phyloP scores from a whole-genome alignment of 257 asterid genomes.

The Salvia miltiorrhiza region DNA sequence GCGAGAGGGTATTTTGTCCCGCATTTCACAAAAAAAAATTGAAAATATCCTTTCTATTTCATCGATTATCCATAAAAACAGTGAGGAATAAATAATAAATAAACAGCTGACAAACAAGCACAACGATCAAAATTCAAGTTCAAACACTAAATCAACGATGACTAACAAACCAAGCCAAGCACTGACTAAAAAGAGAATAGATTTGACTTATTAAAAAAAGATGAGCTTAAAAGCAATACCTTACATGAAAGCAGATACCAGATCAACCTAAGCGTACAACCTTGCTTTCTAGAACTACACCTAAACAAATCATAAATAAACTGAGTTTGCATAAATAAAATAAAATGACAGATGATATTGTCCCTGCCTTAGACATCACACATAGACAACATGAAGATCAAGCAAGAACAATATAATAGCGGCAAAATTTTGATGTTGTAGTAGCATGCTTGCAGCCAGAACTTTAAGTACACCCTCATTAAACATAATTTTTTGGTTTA shows the following conservation, averaged over 20 bases:
- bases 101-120: too few species aligned
- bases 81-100: too few species aligned
- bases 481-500: background rate
- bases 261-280: background rate
- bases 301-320: conserved; percentile 4
- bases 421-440: background rate
- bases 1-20: too few species aligned
- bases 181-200: too few species aligned
- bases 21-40: too few species aligned
- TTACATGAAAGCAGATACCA: background rate
- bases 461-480: background rate
- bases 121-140: too few species aligned
- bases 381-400: background rate
- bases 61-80: too few species aligned
- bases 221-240: background rate
- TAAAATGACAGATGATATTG: background rate
- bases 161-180: too few species aligned
- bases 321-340: conserved; percentile 4
- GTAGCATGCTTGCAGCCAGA: conserved; percentile 12
- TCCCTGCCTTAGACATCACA: background rate
- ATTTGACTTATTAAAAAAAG: background rate
- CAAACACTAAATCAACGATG: too few species aligned
- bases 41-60: too few species aligned
- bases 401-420: background rate
- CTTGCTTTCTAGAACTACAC: conserved; percentile 5